Conservation (phyloP, 73 alveolate genomes). For the Symbiodinium pilosum region DNA sequence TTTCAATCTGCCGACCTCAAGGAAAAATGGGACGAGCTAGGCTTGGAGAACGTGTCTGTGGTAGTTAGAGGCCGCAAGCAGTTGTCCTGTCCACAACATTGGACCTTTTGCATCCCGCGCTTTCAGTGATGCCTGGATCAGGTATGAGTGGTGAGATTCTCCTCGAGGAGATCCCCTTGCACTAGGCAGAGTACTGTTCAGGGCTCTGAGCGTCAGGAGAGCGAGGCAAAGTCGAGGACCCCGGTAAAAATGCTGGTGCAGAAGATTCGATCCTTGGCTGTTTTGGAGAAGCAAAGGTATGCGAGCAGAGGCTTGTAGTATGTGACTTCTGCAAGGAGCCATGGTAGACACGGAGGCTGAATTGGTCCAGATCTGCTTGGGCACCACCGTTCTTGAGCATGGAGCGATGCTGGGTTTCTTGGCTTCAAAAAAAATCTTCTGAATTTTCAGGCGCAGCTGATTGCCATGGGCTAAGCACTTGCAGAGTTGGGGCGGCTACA, state of each 20-base stretch:
- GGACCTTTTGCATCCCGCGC: neutral
- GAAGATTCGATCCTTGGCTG: slow-evolving; percentile 18
- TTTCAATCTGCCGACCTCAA: neutral
- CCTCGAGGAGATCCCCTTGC: slow-evolving; percentile 27
- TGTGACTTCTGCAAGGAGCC: neutral
- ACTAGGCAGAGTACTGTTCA: neutral
- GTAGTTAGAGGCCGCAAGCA: slow-evolving; percentile 41
- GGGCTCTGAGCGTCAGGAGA: neutral
- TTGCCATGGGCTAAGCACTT: neutral
- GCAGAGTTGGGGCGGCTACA: neutral
- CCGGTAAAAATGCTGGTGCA: slow-evolving; percentile 52
- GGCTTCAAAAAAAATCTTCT: neutral
- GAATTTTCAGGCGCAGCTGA: neutral
- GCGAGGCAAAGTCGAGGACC: slow-evolving; percentile 30
- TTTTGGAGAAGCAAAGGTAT: too few species aligned
- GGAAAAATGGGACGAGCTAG: slow-evolving; percentile 65
- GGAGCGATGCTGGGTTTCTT: neutral
- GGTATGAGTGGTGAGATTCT: slow-evolving; percentile 73
- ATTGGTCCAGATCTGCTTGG: neutral
- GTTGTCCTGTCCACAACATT: neutral
- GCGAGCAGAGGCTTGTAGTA: too few species aligned
- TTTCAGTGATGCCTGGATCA: neutral
- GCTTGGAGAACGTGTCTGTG: slow-evolving; percentile 34
- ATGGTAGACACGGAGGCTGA: neutral
- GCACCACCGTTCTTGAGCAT: neutral